Conservation (phyloP, 306 rosid genomes). For the Oxytropis ochrocephala region DNA sequence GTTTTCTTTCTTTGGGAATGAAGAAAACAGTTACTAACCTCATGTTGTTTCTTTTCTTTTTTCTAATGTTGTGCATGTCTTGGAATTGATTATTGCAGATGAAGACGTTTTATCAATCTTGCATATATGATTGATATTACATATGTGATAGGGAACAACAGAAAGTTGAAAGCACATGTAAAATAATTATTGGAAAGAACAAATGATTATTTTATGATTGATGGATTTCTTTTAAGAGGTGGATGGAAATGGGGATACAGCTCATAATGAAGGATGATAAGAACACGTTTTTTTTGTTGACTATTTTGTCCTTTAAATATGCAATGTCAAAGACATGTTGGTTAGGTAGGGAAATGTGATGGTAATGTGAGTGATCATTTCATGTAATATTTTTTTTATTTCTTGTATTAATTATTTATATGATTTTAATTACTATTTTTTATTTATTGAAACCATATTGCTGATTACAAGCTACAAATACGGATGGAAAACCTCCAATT, state of each 20-base stretch:
- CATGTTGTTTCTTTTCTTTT: no score
- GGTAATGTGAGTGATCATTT: conserved; percentile 18
- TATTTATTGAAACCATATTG: no score
- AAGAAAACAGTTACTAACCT: no score
- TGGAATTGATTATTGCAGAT: conserved; percentile 36
- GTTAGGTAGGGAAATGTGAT: conserved; percentile 14
- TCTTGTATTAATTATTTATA: background rate
- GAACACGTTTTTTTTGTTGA: conserved; percentile 28
- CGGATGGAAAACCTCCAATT: no score
- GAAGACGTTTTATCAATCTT: conserved; percentile 59
- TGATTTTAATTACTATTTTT: background rate
- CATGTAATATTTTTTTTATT: background rate
- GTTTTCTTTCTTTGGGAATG: no score
- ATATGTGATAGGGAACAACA: background rate
- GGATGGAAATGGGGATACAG: conserved; percentile 19
- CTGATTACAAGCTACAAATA: no score
- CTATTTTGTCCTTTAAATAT: background rate
- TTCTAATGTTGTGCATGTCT: background rate
- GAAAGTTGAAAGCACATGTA: background rate
- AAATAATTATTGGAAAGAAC: background rate
- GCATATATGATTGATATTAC: conserved; percentile 40
- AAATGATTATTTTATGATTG: background rate
- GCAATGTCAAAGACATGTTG: conserved; percentile 28
- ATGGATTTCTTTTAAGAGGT: background rate
- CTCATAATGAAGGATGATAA: conserved; percentile 28